These are phyloP conservation scores for Boletus semigastroideus DNA, from an alignment of 1,284 basidiomycete genomes.

Conservation along the genomic window DNA sequence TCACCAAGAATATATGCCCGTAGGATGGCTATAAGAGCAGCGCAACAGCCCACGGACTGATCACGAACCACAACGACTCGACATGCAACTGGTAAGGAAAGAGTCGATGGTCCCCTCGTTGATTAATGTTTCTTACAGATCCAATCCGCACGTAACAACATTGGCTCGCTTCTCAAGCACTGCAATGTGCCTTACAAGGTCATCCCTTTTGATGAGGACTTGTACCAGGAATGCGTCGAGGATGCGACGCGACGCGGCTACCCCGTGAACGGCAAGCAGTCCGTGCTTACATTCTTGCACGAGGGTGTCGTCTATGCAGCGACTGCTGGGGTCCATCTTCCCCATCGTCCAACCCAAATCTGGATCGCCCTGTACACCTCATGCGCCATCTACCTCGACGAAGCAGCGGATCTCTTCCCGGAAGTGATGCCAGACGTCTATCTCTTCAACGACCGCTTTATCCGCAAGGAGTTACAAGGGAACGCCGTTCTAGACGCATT, in stretches of 20 bases:
- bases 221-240: slow-evolving; percentile 22
- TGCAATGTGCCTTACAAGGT: slow-evolving; percentile 19
- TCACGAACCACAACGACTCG: background rate
- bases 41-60: background rate
- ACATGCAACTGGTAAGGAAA: slow-evolving; percentile 19
- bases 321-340: slow-evolving; percentile 14
- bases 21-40: slow-evolving; percentile 13
- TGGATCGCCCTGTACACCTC: slow-evolving; percentile 36
- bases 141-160: slow-evolving; percentile 8
- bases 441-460: slow-evolving; percentile 31
- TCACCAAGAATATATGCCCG: too few relatives aligned
- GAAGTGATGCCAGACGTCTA: slow-evolving; percentile 22
- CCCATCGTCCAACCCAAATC: slow-evolving; percentile 15
- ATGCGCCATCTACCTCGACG: slow-evolving; percentile 32
- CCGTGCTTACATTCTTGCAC: slow-evolving; percentile 15
- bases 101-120: rapidly evolving
- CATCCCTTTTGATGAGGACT: slow-evolving; percentile 7
- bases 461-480: slow-evolving; percentile 21
- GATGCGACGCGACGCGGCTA: slow-evolving; percentile 17
- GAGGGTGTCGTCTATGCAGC: slow-evolving; percentile 21
- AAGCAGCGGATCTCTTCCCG: slow-evolving; percentile 13
- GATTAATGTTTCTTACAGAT: slow-evolving; percentile 10
- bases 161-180: slow-evolving; percentile 18
- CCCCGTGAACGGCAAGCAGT: slow-evolving; percentile 13
- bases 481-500: slow-evolving; percentile 27